These are phyloP conservation scores for Dactylellina parvicollis DNA, from an alignment of 2,329 filamentous ascomycete genomes.

Conservation along the genomic window DNA sequence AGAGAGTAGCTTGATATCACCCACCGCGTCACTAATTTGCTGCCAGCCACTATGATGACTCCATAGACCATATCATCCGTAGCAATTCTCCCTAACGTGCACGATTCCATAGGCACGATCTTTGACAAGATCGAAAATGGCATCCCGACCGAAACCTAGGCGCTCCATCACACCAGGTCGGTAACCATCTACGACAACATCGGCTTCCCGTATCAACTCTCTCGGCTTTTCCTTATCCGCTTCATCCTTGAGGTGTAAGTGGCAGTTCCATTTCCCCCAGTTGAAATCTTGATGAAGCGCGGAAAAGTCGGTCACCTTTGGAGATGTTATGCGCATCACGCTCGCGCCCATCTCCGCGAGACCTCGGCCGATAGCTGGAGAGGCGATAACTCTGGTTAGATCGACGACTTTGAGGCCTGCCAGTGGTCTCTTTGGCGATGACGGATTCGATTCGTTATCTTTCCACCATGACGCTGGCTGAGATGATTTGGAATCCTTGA, in stretches of 20 bases:
- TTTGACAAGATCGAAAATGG: constrained; percentile 62
- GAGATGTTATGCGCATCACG: constrained; percentile 64
- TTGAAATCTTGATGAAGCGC: constrained; percentile 64
- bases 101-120: constrained; percentile 63
- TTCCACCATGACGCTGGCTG: constrained; percentile 63
- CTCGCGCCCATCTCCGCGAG: constrained; percentile 65
- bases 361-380: constrained; percentile 62
- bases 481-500: constrained; percentile 56
- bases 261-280: constrained; percentile 66
- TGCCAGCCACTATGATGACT: constrained; percentile 66
- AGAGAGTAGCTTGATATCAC: constrained; percentile 24
- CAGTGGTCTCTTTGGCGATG: constrained; percentile 62
- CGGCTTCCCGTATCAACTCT: constrained; percentile 64
- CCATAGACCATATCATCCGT: constrained; percentile 67
- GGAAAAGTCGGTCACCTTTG: constrained; percentile 62
- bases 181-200: constrained; percentile 67
- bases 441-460: constrained; percentile 51
- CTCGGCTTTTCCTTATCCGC: constrained; percentile 62
- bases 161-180: constrained; percentile 65
- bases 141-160: constrained; percentile 63
- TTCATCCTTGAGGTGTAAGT: constrained; percentile 63
- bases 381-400: constrained; percentile 65
- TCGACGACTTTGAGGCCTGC: constrained; percentile 66
- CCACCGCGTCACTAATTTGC: constrained; percentile 65
- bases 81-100: constrained; percentile 67